Conservation (phyloP, 176 grass and related monocot genomes). For the Ensete glaucum region DNA sequence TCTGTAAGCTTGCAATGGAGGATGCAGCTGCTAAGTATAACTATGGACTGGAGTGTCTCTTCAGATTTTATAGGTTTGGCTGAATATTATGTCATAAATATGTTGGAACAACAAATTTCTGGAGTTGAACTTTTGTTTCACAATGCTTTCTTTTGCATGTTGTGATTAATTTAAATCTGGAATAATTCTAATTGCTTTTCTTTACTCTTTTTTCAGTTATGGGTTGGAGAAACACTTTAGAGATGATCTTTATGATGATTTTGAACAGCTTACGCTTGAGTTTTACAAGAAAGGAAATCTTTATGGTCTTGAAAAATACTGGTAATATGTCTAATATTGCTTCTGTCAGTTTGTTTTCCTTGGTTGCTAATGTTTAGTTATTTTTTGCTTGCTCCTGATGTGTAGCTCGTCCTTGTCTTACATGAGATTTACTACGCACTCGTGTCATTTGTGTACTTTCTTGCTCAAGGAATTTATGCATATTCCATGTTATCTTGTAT, state of each 20-base stretch:
- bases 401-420: no score
- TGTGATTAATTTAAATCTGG: no score
- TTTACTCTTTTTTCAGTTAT: constrained; percentile 59
- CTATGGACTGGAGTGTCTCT: constrained; percentile 96
- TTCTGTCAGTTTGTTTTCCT: neutral
- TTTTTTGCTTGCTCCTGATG: no score
- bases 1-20: constrained; percentile 72
- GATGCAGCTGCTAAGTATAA: constrained; percentile 80
- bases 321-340: constrained; percentile 35
- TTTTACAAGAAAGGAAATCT: constrained; percentile 79
- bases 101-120: neutral
- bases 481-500: no score
- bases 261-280: constrained; percentile 66
- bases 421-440: no score
- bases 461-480: no score
- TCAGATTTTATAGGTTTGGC: constrained; percentile 95
- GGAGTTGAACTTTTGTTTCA: neutral
- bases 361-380: neutral
- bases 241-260: constrained; percentile 78
- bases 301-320: constrained; percentile 99
- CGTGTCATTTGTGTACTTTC: no score
- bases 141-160: neutral
- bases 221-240: constrained; percentile 95
- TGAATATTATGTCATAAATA: neutral
- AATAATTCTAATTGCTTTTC: neutral